Evolutionary conservation across 2,329 filamentous ascomycete genomes (phyloP).

Genomic region (Trichoderma brevicompactum): DNA sequence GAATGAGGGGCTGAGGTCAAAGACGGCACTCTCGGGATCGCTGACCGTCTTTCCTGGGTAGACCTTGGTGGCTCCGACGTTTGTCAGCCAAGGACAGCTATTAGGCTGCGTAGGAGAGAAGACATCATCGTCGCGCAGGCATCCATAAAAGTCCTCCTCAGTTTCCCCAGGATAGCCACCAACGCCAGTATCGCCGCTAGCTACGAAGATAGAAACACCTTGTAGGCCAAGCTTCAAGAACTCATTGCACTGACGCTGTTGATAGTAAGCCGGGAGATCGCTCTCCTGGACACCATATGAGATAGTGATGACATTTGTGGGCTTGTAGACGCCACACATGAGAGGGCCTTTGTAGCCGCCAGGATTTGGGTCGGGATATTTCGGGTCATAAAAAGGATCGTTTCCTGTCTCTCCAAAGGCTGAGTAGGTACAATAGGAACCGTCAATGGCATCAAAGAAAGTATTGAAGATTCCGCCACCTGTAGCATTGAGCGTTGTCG

Average conservation of each 20-base stretch:
- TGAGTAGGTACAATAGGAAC: slow-evolving; percentile 57
- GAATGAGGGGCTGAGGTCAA: slow-evolving; percentile 30
- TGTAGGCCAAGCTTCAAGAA: slow-evolving; percentile 53
- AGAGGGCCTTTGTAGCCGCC: slow-evolving; percentile 31
- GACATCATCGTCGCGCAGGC: slow-evolving; percentile 27
- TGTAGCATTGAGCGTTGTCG: slow-evolving; percentile 29
- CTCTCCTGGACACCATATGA: slow-evolving; percentile 55
- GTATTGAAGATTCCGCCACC: slow-evolving; percentile 47
- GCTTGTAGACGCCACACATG: slow-evolving; percentile 36
- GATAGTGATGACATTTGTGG: slow-evolving; percentile 40
- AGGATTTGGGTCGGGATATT: slow-evolving; percentile 53
- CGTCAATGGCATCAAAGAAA: slow-evolving; percentile 58
- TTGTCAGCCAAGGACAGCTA: slow-evolving; percentile 51
- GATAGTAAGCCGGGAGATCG: slow-evolving; percentile 52
- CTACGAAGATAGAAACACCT: slow-evolving; percentile 47
- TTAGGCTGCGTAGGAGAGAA: slow-evolving; percentile 45
- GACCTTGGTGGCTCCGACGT: slow-evolving; percentile 56
- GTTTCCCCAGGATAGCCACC: slow-evolving; percentile 9
- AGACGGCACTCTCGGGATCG: slow-evolving; percentile 51
- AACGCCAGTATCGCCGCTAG: slow-evolving; percentile 48
- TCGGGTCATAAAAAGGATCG: slow-evolving; percentile 47
- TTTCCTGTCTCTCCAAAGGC: slow-evolving; percentile 56
- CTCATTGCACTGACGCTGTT: slow-evolving; percentile 48
- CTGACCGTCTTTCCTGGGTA: slow-evolving; percentile 47
- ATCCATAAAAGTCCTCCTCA: slow-evolving; percentile 32